phyloP scores from a whole-genome alignment of 305 asterid genomes.

The Solanum aculeatissimum region DNA sequence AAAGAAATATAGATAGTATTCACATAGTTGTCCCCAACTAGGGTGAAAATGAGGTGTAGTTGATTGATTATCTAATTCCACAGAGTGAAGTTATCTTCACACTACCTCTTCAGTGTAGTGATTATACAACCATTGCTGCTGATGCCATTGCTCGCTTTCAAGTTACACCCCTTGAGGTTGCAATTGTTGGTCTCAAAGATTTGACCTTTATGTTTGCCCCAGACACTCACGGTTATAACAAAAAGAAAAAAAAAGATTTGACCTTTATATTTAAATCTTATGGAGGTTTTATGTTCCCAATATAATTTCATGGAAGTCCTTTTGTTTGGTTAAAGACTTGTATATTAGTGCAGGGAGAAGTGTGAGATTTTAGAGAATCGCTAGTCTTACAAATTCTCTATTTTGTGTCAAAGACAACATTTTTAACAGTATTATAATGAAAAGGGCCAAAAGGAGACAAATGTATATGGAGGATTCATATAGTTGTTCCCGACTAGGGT shows the following conservation, averaged over 20 bases:
- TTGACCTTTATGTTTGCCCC: not conserved
- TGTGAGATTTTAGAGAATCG: not conserved
- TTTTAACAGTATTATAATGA: not conserved
- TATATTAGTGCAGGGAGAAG: not conserved
- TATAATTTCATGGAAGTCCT: not conserved
- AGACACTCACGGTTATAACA: not conserved
- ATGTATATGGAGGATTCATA: not conserved
- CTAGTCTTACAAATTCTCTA: not conserved
- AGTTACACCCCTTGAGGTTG: slow-evolving; percentile 18
- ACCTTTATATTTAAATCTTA: not conserved
- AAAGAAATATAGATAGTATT: not conserved
- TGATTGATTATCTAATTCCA: not conserved
- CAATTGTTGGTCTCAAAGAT: not conserved
- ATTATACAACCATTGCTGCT: slow-evolving; percentile 85
- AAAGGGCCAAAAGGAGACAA: not conserved
- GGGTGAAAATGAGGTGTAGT: not conserved
- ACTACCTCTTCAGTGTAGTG: slow-evolving; percentile 13
- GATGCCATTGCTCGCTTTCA: slow-evolving; percentile 85
- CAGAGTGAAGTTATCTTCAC: not conserved
- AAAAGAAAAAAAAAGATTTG: not conserved
- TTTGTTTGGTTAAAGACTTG: not conserved
- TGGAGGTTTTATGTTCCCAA: not conserved
- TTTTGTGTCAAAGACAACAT: not conserved
- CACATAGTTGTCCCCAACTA: not conserved
- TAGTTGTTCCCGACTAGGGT: not conserved